Conservation (phyloP, 805 yeast genomes). For the Suhomyces emberorum region DNA sequence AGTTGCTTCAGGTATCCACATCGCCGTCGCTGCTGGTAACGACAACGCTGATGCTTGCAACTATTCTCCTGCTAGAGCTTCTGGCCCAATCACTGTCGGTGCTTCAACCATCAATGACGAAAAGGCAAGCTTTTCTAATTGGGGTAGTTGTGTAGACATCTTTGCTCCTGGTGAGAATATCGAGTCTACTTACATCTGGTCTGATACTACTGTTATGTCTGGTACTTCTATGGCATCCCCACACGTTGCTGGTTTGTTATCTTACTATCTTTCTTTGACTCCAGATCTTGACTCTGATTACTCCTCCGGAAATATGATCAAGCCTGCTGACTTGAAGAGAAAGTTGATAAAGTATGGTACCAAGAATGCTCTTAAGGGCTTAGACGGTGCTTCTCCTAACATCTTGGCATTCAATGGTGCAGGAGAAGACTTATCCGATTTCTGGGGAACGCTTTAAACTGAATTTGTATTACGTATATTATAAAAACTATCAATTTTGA, state of each 20-base stretch:
- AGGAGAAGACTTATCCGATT: constrained; percentile 63
- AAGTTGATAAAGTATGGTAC: constrained; percentile 70
- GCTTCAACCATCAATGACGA: constrained; percentile 86
- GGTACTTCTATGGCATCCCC: constrained; percentile 99
- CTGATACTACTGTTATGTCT: constrained; percentile 74
- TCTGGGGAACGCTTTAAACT: constrained; percentile 52
- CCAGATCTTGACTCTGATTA: constrained; percentile 70
- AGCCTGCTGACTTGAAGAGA: constrained; percentile 76
- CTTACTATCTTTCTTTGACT: constrained; percentile 84
- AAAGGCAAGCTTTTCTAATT: constrained; percentile 94
- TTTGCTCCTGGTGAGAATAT: constrained; percentile 95
- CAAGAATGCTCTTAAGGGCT: constrained; percentile 52
- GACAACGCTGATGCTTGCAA: constrained; percentile 91
- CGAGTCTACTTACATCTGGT: constrained; percentile 79
- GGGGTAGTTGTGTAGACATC: constrained; percentile 92
- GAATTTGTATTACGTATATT: too few species aligned
- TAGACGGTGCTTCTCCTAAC: constrained; percentile 69
- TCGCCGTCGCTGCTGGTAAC: constrained; percentile 97
- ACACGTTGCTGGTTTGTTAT: constrained; percentile 86
- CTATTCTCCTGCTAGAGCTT: constrained; percentile 87
- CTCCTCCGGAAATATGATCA: constrained; percentile 49
- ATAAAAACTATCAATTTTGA: too few species aligned
- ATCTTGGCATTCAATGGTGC: constrained; percentile 78
- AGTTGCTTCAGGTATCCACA: constrained; percentile 80
- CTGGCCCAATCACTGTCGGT: constrained; percentile 86